Conservation (phyloP, 257 asterid species). For the Striga asiatica region DNA sequence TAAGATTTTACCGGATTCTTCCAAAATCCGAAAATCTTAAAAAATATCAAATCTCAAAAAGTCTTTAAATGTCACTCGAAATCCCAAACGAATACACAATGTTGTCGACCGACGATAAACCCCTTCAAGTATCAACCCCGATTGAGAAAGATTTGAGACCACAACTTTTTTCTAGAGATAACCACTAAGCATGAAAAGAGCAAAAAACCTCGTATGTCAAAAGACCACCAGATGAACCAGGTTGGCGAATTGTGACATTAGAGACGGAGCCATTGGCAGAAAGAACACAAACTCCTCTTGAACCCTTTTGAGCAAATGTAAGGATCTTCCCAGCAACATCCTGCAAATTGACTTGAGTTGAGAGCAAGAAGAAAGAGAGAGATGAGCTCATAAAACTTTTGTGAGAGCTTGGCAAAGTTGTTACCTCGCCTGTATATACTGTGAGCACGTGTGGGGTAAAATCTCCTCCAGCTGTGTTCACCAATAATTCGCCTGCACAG, state of each 20-base stretch:
- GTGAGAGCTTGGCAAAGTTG: not conserved
- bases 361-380: not conserved
- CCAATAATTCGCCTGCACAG: slow-evolving; percentile 55
- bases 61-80: too few relatives aligned
- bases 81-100: too few relatives aligned
- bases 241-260: slow-evolving; percentile 61
- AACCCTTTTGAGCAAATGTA: slow-evolving; percentile 68
- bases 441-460: slow-evolving; percentile 82
- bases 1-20: too few relatives aligned
- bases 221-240: slow-evolving; percentile 58
- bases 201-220: slow-evolving; percentile 57
- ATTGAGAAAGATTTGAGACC: too few relatives aligned
- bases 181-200: too few relatives aligned
- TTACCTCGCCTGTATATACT: slow-evolving; percentile 81
- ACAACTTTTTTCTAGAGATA: too few relatives aligned
- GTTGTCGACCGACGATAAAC: too few relatives aligned
- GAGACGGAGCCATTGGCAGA: slow-evolving; percentile 81
- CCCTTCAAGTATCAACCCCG: too few relatives aligned
- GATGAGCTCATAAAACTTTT: not conserved
- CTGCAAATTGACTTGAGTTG: slow-evolving; percentile 41
- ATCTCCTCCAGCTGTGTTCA: slow-evolving; percentile 48
- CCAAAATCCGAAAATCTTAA: too few relatives aligned
- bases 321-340: slow-evolving; percentile 87
- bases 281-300: slow-evolving; percentile 73
- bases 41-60: too few relatives aligned